A percentile compares a stretch with the other conserved stretches of the same genome.
phyloP scores from a whole-genome alignment of 2,329 filamentous ascomycete genomes.

The Aspergillus tubingensis region DNA sequence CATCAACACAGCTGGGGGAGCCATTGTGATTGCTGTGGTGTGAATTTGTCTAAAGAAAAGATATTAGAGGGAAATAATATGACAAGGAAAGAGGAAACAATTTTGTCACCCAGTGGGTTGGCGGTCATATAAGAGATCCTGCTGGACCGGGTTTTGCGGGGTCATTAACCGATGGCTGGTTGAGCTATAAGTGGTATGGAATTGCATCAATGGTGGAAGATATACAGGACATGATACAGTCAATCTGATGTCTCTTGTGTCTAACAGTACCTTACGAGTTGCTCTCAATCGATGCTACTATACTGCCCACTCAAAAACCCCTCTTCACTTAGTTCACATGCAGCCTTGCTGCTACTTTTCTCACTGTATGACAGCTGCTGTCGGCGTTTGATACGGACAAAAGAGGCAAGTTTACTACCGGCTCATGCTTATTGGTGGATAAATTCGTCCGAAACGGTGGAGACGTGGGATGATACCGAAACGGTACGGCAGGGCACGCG shows the following conservation, averaged over 20 bases:
- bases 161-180: neutral
- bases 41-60: neutral
- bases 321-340: neutral
- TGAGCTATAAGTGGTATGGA: neutral
- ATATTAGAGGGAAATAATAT: neutral
- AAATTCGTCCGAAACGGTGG: constrained; percentile 1
- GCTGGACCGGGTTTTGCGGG: neutral
- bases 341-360: neutral
- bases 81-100: neutral
- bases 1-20: constrained; percentile 65
- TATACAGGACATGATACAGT: neutral
- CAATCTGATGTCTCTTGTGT: neutral
- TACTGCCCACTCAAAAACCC: neutral
- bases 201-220: constrained; percentile 2
- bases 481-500: constrained; percentile 4
- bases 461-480: constrained; percentile 1
- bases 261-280: neutral
- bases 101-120: neutral
- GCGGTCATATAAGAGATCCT: neutral
- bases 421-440: neutral
- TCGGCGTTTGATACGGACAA: constrained; percentile 4
- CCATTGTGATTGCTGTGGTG: constrained; percentile 10
- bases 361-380: neutral
- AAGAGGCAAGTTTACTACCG: neutral
- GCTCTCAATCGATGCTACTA: neutral